Conservation (phyloP, 805 yeast species). For the Pichia eremophila region DNA sequence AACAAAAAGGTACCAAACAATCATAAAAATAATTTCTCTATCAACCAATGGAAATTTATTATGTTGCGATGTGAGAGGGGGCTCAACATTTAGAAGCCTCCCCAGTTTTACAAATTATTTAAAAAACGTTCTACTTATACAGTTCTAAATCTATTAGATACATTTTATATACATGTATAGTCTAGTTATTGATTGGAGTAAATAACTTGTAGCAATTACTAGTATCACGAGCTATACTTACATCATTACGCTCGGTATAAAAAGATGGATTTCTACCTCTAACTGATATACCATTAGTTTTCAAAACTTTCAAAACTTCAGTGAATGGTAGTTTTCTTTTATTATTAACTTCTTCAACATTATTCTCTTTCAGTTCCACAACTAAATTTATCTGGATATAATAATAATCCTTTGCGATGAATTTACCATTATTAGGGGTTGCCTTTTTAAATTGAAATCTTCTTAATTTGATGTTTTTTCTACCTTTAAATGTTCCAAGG, state of each 20-base stretch:
- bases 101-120: too few relatives aligned
- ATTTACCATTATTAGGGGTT: constrained; percentile 43
- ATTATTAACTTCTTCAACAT: background rate
- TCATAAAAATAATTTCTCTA: background rate
- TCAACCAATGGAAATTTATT: too few relatives aligned
- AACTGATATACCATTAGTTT: constrained; percentile 41
- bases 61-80: background rate
- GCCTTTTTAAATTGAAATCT: constrained; percentile 42
- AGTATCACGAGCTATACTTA: constrained; percentile 24
- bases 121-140: too few relatives aligned
- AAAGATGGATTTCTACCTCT: constrained; percentile 57
- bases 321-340: background rate
- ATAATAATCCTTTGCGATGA: constrained; percentile 35
- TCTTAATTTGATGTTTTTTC: constrained; percentile 18
- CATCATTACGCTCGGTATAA: constrained; percentile 43
- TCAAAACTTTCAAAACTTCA: constrained; percentile 7
- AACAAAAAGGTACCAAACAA: too few relatives aligned
- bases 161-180: too few relatives aligned
- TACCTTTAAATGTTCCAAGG: constrained; percentile 1
- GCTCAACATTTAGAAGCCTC: background rate
- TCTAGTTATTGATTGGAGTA: too few relatives aligned
- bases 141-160: too few relatives aligned
- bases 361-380: constrained; percentile 3
- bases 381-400: constrained; percentile 20
- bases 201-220: constrained; percentile 1